Conservation (phyloP, 2,329 filamentous ascomycete species). For the Leptographium flavum region DNA sequence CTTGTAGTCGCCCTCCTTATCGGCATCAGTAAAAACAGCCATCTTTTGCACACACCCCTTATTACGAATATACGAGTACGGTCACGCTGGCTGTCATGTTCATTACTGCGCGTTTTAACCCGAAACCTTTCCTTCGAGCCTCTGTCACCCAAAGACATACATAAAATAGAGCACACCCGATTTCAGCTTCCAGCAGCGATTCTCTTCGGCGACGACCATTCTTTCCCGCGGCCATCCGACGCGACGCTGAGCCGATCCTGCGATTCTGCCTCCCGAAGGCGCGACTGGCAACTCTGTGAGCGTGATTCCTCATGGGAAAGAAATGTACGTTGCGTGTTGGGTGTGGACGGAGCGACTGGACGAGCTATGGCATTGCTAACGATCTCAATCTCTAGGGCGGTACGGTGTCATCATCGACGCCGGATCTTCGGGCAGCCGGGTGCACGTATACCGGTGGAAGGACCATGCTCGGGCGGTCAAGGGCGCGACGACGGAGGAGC, state of each 20-base stretch:
- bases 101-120: not conserved
- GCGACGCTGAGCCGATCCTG: not conserved
- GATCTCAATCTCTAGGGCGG: slow-evolving; percentile 30
- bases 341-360: no score
- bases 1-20: not conserved
- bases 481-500: slow-evolving; percentile 40
- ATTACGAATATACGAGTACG: no score
- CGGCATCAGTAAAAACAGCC: not conserved
- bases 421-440: slow-evolving; percentile 88
- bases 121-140: not conserved
- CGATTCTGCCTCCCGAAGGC: not conserved
- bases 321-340: slow-evolving; percentile 3
- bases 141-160: not conserved
- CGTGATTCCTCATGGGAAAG: slow-evolving; percentile 6
- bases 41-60: not conserved
- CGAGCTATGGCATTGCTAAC: no score
- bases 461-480: slow-evolving; percentile 55
- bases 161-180: not conserved
- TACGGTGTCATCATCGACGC: slow-evolving; percentile 96
- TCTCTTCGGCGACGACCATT: not conserved
- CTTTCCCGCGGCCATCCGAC: not conserved
- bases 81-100: not conserved
- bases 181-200: not conserved
- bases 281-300: not conserved
- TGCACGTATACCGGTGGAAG: slow-evolving; percentile 91